phyloP scores from a whole-genome alignment of 192 early-diverging fungal species.

The Powellomyces hirtus region DNA sequence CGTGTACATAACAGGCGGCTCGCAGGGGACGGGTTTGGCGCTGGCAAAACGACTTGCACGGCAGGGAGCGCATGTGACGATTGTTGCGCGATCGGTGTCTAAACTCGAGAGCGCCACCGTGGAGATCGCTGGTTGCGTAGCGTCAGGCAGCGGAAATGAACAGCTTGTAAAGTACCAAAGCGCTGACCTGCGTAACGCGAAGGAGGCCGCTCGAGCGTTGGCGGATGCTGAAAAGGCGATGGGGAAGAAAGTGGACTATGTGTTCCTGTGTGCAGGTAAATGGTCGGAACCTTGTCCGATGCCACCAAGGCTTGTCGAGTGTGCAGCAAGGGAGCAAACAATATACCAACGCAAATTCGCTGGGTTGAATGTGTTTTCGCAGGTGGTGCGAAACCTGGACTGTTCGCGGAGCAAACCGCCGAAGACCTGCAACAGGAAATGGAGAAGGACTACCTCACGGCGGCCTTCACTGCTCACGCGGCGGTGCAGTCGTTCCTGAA shows the following conservation, averaged over 20 bases:
- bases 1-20: conserved; percentile 45
- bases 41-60: conserved; percentile 33
- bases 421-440: conserved; percentile 34
- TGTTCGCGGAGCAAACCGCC: background rate
- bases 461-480: conserved; percentile 38
- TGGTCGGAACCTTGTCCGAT: no score
- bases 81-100: conserved; percentile 40
- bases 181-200: conserved; percentile 20
- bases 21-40: conserved; percentile 42
- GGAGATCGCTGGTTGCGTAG: conserved; percentile 12
- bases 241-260: conserved; percentile 22
- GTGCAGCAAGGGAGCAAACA: background rate
- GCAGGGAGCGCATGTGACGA: conserved; percentile 44
- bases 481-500: conserved; percentile 29
- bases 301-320: conserved; percentile 1
- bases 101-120: conserved; percentile 25
- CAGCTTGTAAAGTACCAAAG: conserved; percentile 19
- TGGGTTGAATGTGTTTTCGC: background rate
- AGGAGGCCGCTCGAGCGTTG: background rate
- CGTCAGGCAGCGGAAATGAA: background rate
- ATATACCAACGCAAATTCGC: background rate
- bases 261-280: conserved; percentile 18
- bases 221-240: conserved; percentile 12
- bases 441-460: conserved; percentile 39
- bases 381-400: conserved; percentile 11